Conservation (phyloP, 2,329 filamentous ascomycete species). For the Clonostachys rhizophaga region DNA sequence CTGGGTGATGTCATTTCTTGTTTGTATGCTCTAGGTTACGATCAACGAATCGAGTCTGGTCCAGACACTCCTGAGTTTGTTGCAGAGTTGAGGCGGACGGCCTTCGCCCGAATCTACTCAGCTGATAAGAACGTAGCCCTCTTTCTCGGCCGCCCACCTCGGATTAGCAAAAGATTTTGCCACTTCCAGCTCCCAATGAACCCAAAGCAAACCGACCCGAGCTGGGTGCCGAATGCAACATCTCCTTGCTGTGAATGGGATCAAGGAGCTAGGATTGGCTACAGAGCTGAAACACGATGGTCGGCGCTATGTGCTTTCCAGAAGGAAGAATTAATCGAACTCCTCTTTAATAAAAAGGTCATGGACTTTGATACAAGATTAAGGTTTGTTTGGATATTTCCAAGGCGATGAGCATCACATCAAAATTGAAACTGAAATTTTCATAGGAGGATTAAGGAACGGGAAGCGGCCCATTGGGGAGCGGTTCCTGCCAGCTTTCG, state of each 20-base stretch:
- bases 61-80: slow-evolving; percentile 24
- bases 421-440: too few species aligned
- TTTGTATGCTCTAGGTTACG: slow-evolving; percentile 39
- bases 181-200: background rate
- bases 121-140: slow-evolving; percentile 34
- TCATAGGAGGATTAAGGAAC: background rate
- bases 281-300: background rate
- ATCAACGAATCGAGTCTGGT: slow-evolving; percentile 27
- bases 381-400: background rate
- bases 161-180: slow-evolving; percentile 17
- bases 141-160: slow-evolving; percentile 35
- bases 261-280: background rate
- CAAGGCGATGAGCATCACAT: too few species aligned
- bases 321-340: background rate
- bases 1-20: slow-evolving; percentile 38
- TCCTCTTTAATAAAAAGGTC: background rate
- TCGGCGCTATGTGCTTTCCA: background rate
- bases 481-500: background rate
- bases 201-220: too few species aligned
- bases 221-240: too few species aligned
- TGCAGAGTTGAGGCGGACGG: slow-evolving; percentile 27
- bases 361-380: background rate
- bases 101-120: slow-evolving; percentile 34
- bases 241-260: too few species aligned
- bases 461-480: background rate